Evolutionary conservation across 495 filamentous ascomycete genomes (phyloP), one percentile per base, ranked within the genome.

Genomic region (Polyplosphaeria fusca): DNA sequence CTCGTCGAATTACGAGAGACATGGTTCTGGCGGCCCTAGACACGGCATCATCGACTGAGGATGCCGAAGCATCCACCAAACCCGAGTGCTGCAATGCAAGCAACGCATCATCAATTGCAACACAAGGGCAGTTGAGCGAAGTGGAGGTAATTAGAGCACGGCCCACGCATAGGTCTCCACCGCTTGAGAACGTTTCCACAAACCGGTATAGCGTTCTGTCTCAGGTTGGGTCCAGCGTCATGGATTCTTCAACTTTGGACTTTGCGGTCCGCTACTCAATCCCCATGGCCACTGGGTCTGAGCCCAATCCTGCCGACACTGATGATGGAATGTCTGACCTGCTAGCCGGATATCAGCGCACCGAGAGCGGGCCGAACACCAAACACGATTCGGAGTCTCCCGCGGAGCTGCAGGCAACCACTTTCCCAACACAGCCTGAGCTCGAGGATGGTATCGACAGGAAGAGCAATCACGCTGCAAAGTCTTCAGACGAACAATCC

Each of bases 1-100:
- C 60, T 5, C 55, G 60, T 23, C 60, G 69, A 4, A 59, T 73
- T 14, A 71, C 69, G 12, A 40, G 69, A 44, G 68, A 70, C 19
- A 23, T 71, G 48, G 52, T 73, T 7, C 61, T 66, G 22, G 66
- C 67, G 18, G 66, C 59, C 22, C 40, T 71, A 18, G 64, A 55
- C 0, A 40, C 55, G 2, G 47, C 51, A 37, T 57, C 52, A 7
- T 39, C 57, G 4, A 58, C 47, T 7, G 57, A 47, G 11, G 58
- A 48, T 43, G 32, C 23, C 9, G 44, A 42, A 4, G 41, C 32
- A 30, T 47, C 46, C 1, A 24, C 19, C 32, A 19, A 25, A 7
- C 19, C 18, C 20, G 16, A 28, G 16, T 22, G 24, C 4, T 40
- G 23, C 30, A 38, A 4, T 26, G 30, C 30, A 7, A 18, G 20